phyloP scores from a whole-genome alignment of 768 basidiomycete species.

The Aureoboletus auriporus region DNA sequence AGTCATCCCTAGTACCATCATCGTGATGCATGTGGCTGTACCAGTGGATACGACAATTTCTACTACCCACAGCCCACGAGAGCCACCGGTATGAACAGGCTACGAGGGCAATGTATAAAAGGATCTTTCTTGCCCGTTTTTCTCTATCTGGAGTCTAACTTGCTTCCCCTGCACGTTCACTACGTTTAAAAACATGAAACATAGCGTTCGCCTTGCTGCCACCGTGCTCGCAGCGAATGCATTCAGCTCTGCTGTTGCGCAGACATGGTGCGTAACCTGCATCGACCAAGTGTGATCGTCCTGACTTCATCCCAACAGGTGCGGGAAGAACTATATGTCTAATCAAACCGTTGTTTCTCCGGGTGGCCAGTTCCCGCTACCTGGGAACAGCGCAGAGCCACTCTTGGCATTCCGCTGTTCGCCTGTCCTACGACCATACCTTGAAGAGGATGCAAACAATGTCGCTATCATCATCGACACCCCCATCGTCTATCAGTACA shows the following conservation, averaged over 20 bases:
- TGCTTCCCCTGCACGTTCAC: not conserved
- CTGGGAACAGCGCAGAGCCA: constrained; percentile 31
- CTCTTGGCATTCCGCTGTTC: constrained; percentile 45
- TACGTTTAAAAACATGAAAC: constrained; percentile 14
- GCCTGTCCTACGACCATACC: constrained; percentile 45
- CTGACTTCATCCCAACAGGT: constrained; percentile 32
- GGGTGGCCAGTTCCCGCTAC: constrained; percentile 42
- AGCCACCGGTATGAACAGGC: too few relatives aligned
- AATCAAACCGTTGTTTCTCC: constrained; percentile 40
- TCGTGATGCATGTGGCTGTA: too few relatives aligned
- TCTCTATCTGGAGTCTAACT: not conserved
- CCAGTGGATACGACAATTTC: too few relatives aligned
- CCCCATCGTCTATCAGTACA: constrained; percentile 31
- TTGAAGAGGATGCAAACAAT: constrained; percentile 34
- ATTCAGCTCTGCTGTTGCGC: constrained; percentile 13
- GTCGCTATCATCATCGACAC: constrained; percentile 36
- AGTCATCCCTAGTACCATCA: too few relatives aligned
- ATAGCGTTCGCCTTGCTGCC: not conserved
- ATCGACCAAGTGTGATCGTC: not conserved
- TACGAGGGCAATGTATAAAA: constrained; percentile 8
- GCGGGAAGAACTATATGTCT: constrained; percentile 46
- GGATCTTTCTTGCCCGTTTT: too few relatives aligned
- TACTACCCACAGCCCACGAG: too few relatives aligned
- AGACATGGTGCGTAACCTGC: constrained; percentile 22
- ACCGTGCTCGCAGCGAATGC: constrained; percentile 9